A percentile compares a stretch with the other conserved stretches of the same genome.
Evolutionary conservation across 768 basidiomycete species (phyloP).

Genomic region (Serendipita vermifera): DNA sequence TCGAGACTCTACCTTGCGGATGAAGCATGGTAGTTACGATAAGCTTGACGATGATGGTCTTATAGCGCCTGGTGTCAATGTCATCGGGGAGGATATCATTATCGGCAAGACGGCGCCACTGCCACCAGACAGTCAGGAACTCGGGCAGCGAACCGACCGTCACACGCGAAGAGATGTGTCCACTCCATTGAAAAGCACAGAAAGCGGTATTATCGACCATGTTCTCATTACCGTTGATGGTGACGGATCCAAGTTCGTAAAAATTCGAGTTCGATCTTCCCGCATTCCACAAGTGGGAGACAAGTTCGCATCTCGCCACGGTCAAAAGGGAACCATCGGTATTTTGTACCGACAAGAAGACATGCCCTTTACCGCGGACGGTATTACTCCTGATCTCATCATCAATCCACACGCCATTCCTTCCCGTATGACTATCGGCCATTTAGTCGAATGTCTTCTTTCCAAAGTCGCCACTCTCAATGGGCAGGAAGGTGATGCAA

Average conservation of each 20-base stretch:
- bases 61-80: slow-evolving; percentile 89
- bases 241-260: slow-evolving; percentile 96
- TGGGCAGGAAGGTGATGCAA: slow-evolving; percentile 96
- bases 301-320: slow-evolving; percentile 98
- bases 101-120: slow-evolving; percentile 98
- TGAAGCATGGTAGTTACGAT: slow-evolving; percentile 98
- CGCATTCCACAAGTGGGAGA: slow-evolving; percentile 97
- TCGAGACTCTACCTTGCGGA: slow-evolving; percentile 79
- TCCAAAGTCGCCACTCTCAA: slow-evolving; percentile 93
- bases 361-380: slow-evolving; percentile 94
- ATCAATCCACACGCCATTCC: slow-evolving; percentile 99
- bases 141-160: slow-evolving; percentile 86
- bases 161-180: slow-evolving; percentile 95
- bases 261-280: slow-evolving; percentile 89
- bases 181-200: slow-evolving; percentile 93
- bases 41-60: slow-evolving; percentile 95
- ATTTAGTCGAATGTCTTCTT: slow-evolving; percentile 94
- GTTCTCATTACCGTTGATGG: slow-evolving; percentile 93
- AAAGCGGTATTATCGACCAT: slow-evolving; percentile 95
- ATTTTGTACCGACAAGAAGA: slow-evolving; percentile 99
- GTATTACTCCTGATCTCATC: slow-evolving; percentile 91
- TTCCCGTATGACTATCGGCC: slow-evolving; percentile 99
- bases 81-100: slow-evolving; percentile 94
- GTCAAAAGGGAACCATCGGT: slow-evolving; percentile 99
- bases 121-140: slow-evolving; percentile 90